Evolutionary conservation across 352 stramenopile genomes (phyloP), one percentile per base, ranked within the genome.

Genomic region (Pythium chondricola): DNA sequence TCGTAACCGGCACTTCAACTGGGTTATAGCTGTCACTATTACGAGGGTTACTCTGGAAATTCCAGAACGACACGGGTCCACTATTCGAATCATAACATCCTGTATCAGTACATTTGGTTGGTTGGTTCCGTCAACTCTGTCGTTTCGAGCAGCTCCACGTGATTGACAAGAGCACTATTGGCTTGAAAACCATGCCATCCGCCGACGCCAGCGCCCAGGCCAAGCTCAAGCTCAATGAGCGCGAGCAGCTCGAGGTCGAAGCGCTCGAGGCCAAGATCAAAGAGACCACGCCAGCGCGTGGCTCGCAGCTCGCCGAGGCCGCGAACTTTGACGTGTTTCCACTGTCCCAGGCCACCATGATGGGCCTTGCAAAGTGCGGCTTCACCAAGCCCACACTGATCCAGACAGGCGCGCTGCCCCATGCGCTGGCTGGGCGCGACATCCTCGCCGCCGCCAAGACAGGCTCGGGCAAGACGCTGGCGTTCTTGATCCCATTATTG

Each of bases 391-490:
- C 89, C 2, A 97, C 90, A 24, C 81, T 83, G 11, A 96, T 97
- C 44, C 89, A 97, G 69, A 78, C 83, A 25, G 83, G 80, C 20
- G 63, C 89, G 30, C 63, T 97, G 43, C 88, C 85, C 33, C 88
- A 96, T 36, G 85, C 88, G 5, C 64, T 97, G 18, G 80, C 81
- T 2, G 89, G 83, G 0, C 83, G 88, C 21, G 93, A 98, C 54
- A 88, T 97, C 43, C 71, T 98, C 4, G 91, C 81, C 4, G 88
- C 88, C 1, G 93, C 91, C 36, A 97, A 96, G 63, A 98, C 93
- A 1, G 93, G 93, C 9, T 95, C 78, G 5, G 92, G 93, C 17
- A 98, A 98, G 67, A 98, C 94, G 42, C 78, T 95, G 24, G 90
- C 95, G 29, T 96, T 96, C 67, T 49, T 97, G 25, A 63, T 97